A percentile compares a stretch with the other conserved stretches of the same genome.
Evolutionary conservation across 208 protist species (phyloP).

Genomic region (Perkinsela sp.): DNA sequence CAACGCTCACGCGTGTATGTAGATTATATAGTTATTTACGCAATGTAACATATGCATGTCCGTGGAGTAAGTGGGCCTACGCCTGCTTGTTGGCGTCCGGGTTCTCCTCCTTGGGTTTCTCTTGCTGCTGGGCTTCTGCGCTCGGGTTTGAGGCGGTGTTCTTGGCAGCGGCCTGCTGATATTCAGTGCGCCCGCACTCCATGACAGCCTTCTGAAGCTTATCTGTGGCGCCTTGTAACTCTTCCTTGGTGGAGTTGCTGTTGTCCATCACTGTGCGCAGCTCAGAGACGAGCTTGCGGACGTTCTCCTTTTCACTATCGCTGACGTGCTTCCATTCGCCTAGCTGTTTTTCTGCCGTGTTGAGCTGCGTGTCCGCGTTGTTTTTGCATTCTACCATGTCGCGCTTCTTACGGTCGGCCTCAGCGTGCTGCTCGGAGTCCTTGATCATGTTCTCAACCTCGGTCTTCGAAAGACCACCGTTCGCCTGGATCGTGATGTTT

Average conservation of each 20-base stretch:
- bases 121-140: conserved; percentile 6
- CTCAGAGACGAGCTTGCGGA: conserved; percentile 16
- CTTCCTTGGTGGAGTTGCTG: conserved; percentile 24
- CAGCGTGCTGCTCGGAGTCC: conserved; percentile 37
- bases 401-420: conserved; percentile 34
- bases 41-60: background rate
- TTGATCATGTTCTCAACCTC: conserved; percentile 59
- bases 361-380: conserved; percentile 30
- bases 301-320: conserved; percentile 28
- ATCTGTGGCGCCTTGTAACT: conserved; percentile 16
- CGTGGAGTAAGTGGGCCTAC: background rate
- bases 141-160: conserved; percentile 4
- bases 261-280: conserved; percentile 29
- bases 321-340: conserved; percentile 50
- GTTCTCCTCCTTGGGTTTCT: conserved; percentile 3
- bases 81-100: background rate
- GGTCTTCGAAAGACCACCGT: conserved; percentile 30
- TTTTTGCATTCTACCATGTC: conserved; percentile 45
- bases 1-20: background rate
- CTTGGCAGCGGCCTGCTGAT: conserved; percentile 27
- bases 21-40: background rate
- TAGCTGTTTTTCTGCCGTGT: conserved; percentile 31
- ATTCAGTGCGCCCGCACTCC: conserved; percentile 25
- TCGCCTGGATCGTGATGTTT: conserved; percentile 74
- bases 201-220: conserved; percentile 30